Evolutionary conservation across 768 basidiomycete genomes (phyloP), one percentile per base, ranked within the genome.

Genomic region (Tubosaeta brunneosetosa): DNA sequence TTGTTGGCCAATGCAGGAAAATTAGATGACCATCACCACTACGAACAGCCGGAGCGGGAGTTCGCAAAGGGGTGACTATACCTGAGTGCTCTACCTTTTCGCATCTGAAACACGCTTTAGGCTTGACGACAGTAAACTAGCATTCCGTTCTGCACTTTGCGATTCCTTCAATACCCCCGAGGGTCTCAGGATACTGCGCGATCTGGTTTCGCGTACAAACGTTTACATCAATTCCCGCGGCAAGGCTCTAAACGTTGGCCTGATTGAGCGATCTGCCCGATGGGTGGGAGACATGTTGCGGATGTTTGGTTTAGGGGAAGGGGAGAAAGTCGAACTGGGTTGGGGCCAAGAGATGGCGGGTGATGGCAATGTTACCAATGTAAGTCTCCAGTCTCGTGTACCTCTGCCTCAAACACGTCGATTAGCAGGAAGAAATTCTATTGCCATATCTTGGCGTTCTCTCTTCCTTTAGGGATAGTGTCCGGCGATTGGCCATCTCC

Each of bases 161-260:
- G 95, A 99, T 69, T 97, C 94, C 0, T 97, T 98, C 78, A 94
- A 98, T 67, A 98, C 97, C 0, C 92, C 94, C 3, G 77, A 74
- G 16, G 94, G 93, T 0, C 69, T 98, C 22, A 78, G 81, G 60
- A 73, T 83, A 51, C 71, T 98, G 16, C 79, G 88, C 12, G 87
- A 94, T 54, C 75, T 98, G 34, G 83, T 97, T 43, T 88, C 89
- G 4, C 78, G 81, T 43, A 84, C 89, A 7, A 97, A 97, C 68
- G 76, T 92, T 31, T 99, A 98, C 73, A 83, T 98, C 61, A 88
- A 83, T 50, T 63, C 79, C 31, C 81, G 80, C 36, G 78, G 79
- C 33, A 81, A 77, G 59, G 71, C 74, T 27, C 66, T 82, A 34
- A 86, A 90, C 50, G 71, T 91, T 22, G 73, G 71, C 31, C 73